phyloP scores from a whole-genome alignment of 2,329 filamentous ascomycete species.

The Penicillium concentricum region DNA sequence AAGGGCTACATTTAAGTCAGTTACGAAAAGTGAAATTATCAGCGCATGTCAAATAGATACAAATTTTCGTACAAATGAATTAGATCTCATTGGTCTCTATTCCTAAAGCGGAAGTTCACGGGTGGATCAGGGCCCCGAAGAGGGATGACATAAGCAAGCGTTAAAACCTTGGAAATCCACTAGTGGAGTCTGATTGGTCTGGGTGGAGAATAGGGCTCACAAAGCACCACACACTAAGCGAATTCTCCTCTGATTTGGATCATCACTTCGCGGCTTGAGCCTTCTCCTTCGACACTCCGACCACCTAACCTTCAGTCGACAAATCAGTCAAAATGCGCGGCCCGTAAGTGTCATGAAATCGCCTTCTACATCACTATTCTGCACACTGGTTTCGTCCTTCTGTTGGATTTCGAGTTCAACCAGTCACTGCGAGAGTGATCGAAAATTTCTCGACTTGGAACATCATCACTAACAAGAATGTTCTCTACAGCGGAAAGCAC shows the following conservation, averaged over 20 bases:
- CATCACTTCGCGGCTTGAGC: constrained; percentile 17
- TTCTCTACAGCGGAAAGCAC: constrained; percentile 81
- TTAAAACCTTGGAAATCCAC: not conserved
- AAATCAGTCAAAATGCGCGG: constrained; percentile 54
- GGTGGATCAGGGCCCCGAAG: not conserved
- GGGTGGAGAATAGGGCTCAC: constrained; percentile 34
- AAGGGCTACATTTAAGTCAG: constrained; percentile 71
- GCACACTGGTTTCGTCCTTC: constrained; percentile 3
- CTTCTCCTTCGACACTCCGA: constrained; percentile 35
- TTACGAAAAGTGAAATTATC: constrained; percentile 17
- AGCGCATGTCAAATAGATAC: constrained; percentile 19
- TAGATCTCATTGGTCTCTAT: not conserved
- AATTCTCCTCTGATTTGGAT: constrained; percentile 20
- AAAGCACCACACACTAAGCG: constrained; percentile 35
- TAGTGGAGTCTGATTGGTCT: constrained; percentile 18
- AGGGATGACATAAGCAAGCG: constrained; percentile 1
- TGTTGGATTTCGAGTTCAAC: not conserved
- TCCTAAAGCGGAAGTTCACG: constrained; percentile 9
- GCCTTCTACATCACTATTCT: not conserved
- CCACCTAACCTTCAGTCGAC: constrained; percentile 39
- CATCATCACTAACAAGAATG: constrained; percentile 29
- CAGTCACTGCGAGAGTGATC: constrained; percentile 7
- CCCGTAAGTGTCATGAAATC: constrained; percentile 52
- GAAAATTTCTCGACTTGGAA: constrained; percentile 7
- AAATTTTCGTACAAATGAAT: constrained; percentile 4